Percentiles rank a stretch among this genome's conserved stretches.
phyloP scores from a whole-genome alignment of 768 basidiomycete species.

The Rhodotorula paludigena region DNA sequence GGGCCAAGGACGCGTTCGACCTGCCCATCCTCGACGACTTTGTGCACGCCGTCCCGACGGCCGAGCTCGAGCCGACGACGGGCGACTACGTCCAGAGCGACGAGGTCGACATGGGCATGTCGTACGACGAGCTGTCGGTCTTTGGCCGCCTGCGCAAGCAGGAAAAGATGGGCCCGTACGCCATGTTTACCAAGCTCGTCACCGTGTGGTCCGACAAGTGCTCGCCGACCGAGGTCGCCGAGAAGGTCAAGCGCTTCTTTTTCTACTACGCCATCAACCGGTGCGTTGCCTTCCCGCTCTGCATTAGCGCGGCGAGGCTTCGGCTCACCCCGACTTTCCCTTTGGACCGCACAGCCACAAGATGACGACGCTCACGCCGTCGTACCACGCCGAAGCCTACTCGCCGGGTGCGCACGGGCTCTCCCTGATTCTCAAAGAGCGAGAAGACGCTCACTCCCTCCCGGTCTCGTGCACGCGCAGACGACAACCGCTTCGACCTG shows the following conservation, averaged over 20 bases:
- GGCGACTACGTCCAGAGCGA: conserved; percentile 92
- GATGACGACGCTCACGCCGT: conserved; percentile 93
- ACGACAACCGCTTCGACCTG: conserved; percentile 68
- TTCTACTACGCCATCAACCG: conserved; percentile 88
- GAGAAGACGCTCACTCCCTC: background rate
- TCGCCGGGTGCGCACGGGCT: background rate
- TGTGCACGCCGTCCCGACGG: conserved; percentile 83
- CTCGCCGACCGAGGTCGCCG: conserved; percentile 83
- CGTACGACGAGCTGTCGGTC: conserved; percentile 78
- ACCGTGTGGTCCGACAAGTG: conserved; percentile 86
- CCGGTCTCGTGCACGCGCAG: background rate
- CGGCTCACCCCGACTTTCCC: background rate
- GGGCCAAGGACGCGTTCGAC: conserved; percentile 70
- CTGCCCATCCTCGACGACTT: conserved; percentile 79
- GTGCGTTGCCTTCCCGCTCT: background rate
- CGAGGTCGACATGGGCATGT: conserved; percentile 83
- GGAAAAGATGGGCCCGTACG: conserved; percentile 95
- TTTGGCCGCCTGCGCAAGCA: conserved; percentile 91
- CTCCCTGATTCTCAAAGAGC: background rate
- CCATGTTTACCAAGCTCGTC: conserved; percentile 90
- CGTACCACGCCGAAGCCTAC: conserved; percentile 75
- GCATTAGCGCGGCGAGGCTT: background rate
- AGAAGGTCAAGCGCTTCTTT: conserved; percentile 96
- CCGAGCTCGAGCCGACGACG: conserved; percentile 92
- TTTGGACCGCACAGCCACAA: conserved; percentile 60